Base-by-base conservation (phyloP, 2,329 filamentous ascomycete genomes). In the Lasiodiplodia hormozganensis region DNA sequence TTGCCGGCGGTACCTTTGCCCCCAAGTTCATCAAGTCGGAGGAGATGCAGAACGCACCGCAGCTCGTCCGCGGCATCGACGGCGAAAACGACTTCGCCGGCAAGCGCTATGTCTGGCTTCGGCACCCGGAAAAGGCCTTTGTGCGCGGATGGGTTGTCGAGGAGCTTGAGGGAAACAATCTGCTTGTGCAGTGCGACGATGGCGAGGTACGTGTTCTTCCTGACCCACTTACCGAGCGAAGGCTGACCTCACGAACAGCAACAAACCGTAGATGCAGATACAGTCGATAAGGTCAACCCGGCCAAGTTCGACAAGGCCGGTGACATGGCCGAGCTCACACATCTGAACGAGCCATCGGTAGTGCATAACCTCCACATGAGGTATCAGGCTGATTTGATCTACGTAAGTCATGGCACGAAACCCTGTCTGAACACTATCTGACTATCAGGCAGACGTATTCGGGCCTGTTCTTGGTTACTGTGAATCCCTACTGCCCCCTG, bases 261-360 rank as follows among this genome's bases (percentile, higher is more conserved):
- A 88, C 90, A 93, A 73, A 92, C 97, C 77, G 90, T 96, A 62
- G 90, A 95, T 72, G 83, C 88, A 64, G 94, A 98, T 74, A 91
- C 89, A 74, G 94, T 97, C 73, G 96, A 99, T 85, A 98, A 97
- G 82, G 96, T 99, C 84, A 99, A 99, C 81, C 96, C 96, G 57
- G 95, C 95, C 76, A 99, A 99, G 79, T 99, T 99, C 82, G 96
- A 99, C 87, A 99, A 97, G 82, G 95, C 95, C 72, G 94, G 96
- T 82, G 96, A 99, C 80, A 99, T 99, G 96, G 96, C 96, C 28
- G 96, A 99, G 80, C 87, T 99, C 76, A 99, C 96, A 6, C 96
- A 99, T 80, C 85, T 99, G 71, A 99, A 99, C 81, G 96, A 99
- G 82, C 92, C 95, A 25, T 98, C 96, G 0, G 96, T 99, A 64